Conservation (phyloP, 345 rosid genomes). For the Hypericum androsaemum region DNA sequence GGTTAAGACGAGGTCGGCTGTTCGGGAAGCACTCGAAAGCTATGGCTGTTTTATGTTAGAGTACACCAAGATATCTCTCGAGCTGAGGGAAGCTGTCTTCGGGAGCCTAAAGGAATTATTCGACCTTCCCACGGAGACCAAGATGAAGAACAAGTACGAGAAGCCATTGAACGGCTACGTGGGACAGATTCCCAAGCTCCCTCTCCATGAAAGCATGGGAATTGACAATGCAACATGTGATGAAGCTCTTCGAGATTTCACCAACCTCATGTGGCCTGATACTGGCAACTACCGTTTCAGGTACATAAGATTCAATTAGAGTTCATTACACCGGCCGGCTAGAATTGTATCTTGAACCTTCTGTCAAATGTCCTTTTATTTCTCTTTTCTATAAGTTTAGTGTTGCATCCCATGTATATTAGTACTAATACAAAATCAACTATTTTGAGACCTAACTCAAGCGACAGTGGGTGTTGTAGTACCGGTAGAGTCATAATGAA, state of each 20-base stretch:
- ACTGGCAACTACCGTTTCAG: slow-evolving; percentile 44
- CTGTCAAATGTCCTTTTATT: no score
- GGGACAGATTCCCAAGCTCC: slow-evolving; percentile 46
- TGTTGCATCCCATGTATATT: no score
- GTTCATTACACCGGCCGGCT: slow-evolving; percentile 2
- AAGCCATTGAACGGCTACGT: slow-evolving; percentile 56
- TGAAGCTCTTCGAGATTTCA: slow-evolving; percentile 35
- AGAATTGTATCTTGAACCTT: no score
- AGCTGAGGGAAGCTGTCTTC: slow-evolving; percentile 26
- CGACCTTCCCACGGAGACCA: slow-evolving; percentile 44
- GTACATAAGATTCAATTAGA: slow-evolving; percentile 23
- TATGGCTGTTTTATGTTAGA: slow-evolving; percentile 50
- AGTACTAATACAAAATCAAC: no score
- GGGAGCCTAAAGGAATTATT: slow-evolving; percentile 40
- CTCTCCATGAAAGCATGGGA: slow-evolving; percentile 71
- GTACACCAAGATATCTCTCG: slow-evolving; percentile 22
- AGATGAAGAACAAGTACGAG: slow-evolving; percentile 48
- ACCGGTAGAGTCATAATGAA: no score
- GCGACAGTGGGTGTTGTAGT: no score
- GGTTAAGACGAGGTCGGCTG: slow-evolving; percentile 24
- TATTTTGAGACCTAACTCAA: no score
- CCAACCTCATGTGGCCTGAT: slow-evolving; percentile 56
- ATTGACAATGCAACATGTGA: slow-evolving; percentile 41
- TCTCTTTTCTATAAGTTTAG: no score
- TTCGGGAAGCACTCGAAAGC: slow-evolving; percentile 51